phyloP scores from a whole-genome alignment of 179 eudicot genomes.

The Actinidia chinensis region DNA sequence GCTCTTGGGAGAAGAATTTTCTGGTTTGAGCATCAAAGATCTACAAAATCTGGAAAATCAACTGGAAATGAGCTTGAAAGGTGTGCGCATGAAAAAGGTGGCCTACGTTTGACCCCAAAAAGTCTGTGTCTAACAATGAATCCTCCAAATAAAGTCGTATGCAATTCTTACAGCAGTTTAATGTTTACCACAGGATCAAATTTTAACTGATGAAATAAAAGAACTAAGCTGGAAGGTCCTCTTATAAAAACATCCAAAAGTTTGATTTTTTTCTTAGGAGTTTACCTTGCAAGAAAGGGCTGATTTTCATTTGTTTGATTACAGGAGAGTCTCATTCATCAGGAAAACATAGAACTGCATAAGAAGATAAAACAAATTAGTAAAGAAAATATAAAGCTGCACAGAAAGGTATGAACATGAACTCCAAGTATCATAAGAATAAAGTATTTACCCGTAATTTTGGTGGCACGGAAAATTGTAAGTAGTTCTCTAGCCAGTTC shows the following conservation, averaged over 20 bases:
- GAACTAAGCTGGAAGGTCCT: conserved; percentile 62
- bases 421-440: not conserved
- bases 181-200: conserved; percentile 56
- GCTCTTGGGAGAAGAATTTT: conserved; percentile 72
- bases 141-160: not conserved
- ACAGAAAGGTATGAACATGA: conserved; percentile 46
- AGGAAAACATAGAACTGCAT: conserved; percentile 61
- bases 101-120: not conserved
- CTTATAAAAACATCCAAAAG: conserved; percentile 10
- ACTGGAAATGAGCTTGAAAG: conserved; percentile 62
- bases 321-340: conserved; percentile 57
- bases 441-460: not conserved
- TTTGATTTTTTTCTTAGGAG: not conserved
- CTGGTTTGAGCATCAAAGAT: conserved; percentile 64
- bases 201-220: conserved; percentile 54
- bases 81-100: conserved; percentile 63
- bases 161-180: conserved; percentile 13
- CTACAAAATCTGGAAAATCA: conserved; percentile 68
- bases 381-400: conserved; percentile 53
- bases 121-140: not conserved
- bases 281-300: conserved; percentile 5
- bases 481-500: not conserved
- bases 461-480: not conserved
- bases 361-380: conserved; percentile 46
- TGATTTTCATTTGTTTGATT: conserved; percentile 26